Base-by-base conservation (phyloP, 768 basidiomycete species). In the Pleurotus pulmonarius region DNA sequence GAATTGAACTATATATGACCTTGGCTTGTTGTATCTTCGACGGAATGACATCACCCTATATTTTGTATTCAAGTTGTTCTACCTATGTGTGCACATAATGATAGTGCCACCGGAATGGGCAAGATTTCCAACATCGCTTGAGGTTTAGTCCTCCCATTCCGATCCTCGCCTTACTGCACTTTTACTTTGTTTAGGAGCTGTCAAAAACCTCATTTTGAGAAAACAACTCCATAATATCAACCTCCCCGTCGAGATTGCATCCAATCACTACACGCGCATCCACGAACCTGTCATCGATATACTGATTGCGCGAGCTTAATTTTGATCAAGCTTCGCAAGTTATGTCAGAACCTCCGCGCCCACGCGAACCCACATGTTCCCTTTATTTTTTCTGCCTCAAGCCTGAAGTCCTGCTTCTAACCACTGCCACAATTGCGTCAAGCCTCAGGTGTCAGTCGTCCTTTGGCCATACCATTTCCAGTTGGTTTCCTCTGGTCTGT, bases 271-370 rank as follows among this genome's bases (percentile, higher is more conserved):
- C 51, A 24, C 41, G 37, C 37, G 13, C 51, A 9, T 20, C 29
- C 29, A 37, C 38, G 38, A 52, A 52, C 51, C 51, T 52, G 51
- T 20, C 16, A 52, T 52, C 51, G 51, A 52, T 52, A 39, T n/a
- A 37, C 51, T 52, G 51, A 52, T 52, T 29, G 13, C 41, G 22
- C 34, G 51, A 52, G 38, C 38, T 52, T 52, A 40, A 52, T 37
- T 52, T 52, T 52, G 51, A 52, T 52, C 38, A 40, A 20, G 18
- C 3, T 24, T n/a, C 22, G 24, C 51, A n/a, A 52, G 39, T 37
- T 52, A 25, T 52, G 38, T 40, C 38, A 22, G 29, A 29, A 52
- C 20, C 39, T 40, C 38, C 41, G 41, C 41, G 41, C 41, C 41
- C 41, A 43, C 41, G 22, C 38, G n/a, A 20, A 40, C 51, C 51